A percentile compares a stretch with the other conserved stretches of the same genome.
phyloP scores from a whole-genome alignment of 306 rosid genomes.

The Glycine latifolia region DNA sequence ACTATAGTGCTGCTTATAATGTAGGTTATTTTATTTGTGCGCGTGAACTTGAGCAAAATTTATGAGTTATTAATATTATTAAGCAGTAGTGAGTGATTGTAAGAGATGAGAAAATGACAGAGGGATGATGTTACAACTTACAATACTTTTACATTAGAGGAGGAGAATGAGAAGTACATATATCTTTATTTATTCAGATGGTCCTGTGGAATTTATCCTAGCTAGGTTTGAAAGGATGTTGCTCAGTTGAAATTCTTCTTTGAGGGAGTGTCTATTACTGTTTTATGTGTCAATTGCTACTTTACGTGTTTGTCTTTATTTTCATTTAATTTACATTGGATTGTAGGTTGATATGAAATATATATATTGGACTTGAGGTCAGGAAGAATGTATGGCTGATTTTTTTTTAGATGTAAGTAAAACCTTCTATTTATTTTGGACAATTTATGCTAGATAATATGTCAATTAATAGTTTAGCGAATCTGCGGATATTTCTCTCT shows the following conservation, averaged over 20 bases:
- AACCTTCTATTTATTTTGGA: not conserved
- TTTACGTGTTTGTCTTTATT: not conserved
- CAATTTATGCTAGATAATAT: too few species aligned
- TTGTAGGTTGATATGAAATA: not conserved
- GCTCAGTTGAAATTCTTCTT: slow-evolving; percentile 17
- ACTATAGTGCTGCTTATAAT: too few species aligned
- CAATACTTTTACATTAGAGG: slow-evolving; percentile 40
- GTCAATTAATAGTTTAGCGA: too few species aligned
- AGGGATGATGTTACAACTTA: not conserved
- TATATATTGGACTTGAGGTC: not conserved
- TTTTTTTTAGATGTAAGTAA: not conserved
- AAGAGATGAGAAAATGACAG: slow-evolving; percentile 33
- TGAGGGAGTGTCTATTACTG: slow-evolving; percentile 6
- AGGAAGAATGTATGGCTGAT: not conserved
- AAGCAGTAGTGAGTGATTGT: not conserved
- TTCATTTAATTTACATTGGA: not conserved
- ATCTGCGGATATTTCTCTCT: not conserved
- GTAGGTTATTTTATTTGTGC: too few species aligned
- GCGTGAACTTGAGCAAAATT: too few species aligned
- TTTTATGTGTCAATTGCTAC: slow-evolving; percentile 23
- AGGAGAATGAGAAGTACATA: slow-evolving; percentile 42
- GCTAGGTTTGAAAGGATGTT: not conserved
- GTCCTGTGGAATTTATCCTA: slow-evolving; percentile 46
- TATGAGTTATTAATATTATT: not conserved
- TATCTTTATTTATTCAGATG: slow-evolving; percentile 42